Conservation (phyloP, 495 filamentous ascomycete species). For the Podospora appendiculata region DNA sequence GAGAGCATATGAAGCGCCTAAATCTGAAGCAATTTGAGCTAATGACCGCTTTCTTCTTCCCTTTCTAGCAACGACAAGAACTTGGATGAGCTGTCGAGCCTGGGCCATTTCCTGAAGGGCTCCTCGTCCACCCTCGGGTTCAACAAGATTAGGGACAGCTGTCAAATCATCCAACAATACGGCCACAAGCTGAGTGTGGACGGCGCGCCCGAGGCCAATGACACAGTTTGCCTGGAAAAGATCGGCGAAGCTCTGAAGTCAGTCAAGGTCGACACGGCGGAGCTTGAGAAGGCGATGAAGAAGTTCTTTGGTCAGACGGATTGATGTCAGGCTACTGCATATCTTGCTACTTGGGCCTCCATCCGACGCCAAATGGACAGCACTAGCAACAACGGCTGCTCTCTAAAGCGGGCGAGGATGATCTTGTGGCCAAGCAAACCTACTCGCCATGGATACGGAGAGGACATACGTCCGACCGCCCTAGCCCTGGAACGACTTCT, state of each 20-base stretch:
- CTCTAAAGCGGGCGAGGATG: neutral
- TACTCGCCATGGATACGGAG: no score
- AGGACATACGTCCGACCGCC: no score
- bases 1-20: neutral
- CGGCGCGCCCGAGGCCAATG: conserved; percentile 57
- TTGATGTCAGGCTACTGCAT: conserved; percentile 5
- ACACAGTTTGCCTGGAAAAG: conserved; percentile 54
- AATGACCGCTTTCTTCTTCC: conserved; percentile 1
- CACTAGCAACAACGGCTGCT: conserved; percentile 12
- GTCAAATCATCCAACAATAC: conserved; percentile 93
- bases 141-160: conserved; percentile 83
- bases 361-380: neutral
- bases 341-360: neutral
- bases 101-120: conserved; percentile 95
- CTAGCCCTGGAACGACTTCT: no score
- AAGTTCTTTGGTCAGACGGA: conserved; percentile 55
- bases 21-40: neutral
- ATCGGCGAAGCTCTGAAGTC: conserved; percentile 61
- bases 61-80: conserved; percentile 50
- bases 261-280: conserved; percentile 70
- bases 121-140: conserved; percentile 96
- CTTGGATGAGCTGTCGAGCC: conserved; percentile 63
- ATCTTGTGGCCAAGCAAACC: no score
- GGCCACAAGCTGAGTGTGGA: conserved; percentile 72
- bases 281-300: conserved; percentile 62